Percentiles rank a stretch among this genome's conserved stretches.
These are phyloP conservation scores for Colletotrichum sp. DNA, from an alignment of 2,329 filamentous ascomycete species.

Conservation along the genomic window DNA sequence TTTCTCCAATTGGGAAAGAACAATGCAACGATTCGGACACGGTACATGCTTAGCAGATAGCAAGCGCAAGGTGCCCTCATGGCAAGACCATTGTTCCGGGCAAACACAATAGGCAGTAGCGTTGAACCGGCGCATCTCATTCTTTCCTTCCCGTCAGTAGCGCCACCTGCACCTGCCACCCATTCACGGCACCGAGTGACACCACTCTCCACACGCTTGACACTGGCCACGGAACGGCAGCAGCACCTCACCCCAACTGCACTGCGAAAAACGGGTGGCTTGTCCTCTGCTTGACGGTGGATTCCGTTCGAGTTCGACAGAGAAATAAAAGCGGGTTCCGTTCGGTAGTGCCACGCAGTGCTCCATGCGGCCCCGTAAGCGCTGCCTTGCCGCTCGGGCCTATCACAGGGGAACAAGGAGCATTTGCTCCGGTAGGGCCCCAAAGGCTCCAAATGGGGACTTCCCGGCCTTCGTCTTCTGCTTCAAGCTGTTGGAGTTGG, in stretches of 20 bases:
- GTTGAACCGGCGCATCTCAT: neutral
- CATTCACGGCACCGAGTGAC: neutral
- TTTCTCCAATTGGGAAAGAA: neutral
- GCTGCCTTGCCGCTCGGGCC: conserved; percentile 17
- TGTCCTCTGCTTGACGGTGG: neutral
- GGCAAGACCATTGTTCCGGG: neutral
- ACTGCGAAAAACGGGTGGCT: neutral
- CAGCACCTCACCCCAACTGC: neutral
- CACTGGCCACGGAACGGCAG: neutral
- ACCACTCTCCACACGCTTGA: neutral
- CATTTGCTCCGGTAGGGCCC: conserved; percentile 21
- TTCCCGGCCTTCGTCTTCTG: neutral
- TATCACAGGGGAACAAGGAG: conserved; percentile 15
- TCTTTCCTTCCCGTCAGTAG: neutral
- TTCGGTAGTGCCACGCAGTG: neutral
- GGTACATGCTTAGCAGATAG: neutral
- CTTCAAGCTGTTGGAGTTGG: neutral
- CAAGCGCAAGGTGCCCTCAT: neutral
- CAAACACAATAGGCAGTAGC: neutral
- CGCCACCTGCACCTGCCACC: neutral
- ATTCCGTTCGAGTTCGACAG: neutral
- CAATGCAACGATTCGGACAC: neutral
- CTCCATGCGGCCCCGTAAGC: conserved; percentile 19
- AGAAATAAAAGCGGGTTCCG: neutral
- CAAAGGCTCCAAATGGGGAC: neutral